A percentile compares a stretch with the other conserved stretches of the same genome.
Conservation (phyloP, 345 rosid species). For the Eucalyptus marginata region DNA sequence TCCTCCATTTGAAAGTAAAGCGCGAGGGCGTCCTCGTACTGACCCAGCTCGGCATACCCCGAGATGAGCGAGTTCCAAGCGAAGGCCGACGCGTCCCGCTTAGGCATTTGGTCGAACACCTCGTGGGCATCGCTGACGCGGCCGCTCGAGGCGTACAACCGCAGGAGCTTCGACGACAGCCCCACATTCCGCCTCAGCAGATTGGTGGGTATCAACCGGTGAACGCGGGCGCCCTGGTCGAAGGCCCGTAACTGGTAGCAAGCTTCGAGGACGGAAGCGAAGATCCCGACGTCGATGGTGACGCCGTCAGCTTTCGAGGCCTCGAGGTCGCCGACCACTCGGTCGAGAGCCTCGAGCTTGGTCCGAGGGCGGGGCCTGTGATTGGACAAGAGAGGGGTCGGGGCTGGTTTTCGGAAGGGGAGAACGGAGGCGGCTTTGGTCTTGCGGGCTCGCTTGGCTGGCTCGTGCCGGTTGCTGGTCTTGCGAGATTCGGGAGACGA, state of each 20-base stretch:
- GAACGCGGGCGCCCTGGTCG: conserved; percentile 44
- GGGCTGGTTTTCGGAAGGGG: conserved; percentile 28
- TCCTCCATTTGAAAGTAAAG: conserved; percentile 89
- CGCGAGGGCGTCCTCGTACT: conserved; percentile 73
- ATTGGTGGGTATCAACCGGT: conserved; percentile 36
- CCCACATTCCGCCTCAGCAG: conserved; percentile 43
- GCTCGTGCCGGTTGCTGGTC: not conserved
- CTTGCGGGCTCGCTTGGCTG: not conserved
- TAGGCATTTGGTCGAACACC: conserved; percentile 73
- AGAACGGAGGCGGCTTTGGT: not conserved
- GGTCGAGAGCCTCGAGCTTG: conserved; percentile 49
- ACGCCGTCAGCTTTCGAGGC: conserved; percentile 40
- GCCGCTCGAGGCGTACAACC: conserved; percentile 47
- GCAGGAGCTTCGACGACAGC: conserved; percentile 46
- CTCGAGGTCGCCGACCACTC: conserved; percentile 46
- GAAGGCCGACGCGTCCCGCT: conserved; percentile 37
- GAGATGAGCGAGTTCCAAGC: conserved; percentile 89
- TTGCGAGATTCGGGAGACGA: not conserved
- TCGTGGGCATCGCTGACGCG: conserved; percentile 48
- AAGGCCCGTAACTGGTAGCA: conserved; percentile 49
- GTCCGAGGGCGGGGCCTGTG: conserved; percentile 16
- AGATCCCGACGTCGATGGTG: conserved; percentile 36
- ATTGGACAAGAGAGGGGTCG: conserved; percentile 38
- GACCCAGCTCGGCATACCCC: conserved; percentile 55
- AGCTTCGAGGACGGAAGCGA: conserved; percentile 59